Percentiles rank a stretch among this genome's conserved stretches.
Conservation (phyloP, 176 grass and related monocot species). For the Ensete glaucum region DNA sequence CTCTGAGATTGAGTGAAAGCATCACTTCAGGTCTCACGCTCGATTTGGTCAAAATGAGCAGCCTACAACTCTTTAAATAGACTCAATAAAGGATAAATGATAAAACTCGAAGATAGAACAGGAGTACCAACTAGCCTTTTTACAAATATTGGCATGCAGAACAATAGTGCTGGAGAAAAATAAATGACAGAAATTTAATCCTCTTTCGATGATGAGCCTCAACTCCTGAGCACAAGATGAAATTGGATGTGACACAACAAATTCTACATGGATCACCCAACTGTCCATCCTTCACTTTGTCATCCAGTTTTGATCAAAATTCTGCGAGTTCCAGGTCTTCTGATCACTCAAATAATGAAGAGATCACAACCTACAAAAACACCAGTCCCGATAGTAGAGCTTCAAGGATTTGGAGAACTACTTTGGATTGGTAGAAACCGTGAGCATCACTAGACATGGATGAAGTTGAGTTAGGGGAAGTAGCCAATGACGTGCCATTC, state of each 20-base stretch:
- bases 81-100: no score
- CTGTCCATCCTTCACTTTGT: no score
- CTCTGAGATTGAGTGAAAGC: no score
- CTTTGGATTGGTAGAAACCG: conserved; percentile 18
- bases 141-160: no score
- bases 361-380: conserved; percentile 46
- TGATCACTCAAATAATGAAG: conserved; percentile 2
- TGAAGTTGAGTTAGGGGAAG: conserved; percentile 62
- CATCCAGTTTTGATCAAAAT: neutral
- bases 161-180: neutral
- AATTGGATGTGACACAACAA: neutral
- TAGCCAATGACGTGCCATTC: conserved; percentile 53
- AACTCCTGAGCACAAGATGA: neutral
- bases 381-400: conserved; percentile 26
- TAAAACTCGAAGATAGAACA: no score
- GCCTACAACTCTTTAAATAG: no score
- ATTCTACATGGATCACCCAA: neutral
- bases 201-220: no score
- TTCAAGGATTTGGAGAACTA: conserved; percentile 10
- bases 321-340: neutral
- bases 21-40: no score
- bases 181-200: neutral
- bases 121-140: no score
- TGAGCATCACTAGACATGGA: conserved; percentile 25
- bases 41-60: no score